phyloP scores from a whole-genome alignment of 73 alveolate species.

The Paraurostyla sp. region DNA sequence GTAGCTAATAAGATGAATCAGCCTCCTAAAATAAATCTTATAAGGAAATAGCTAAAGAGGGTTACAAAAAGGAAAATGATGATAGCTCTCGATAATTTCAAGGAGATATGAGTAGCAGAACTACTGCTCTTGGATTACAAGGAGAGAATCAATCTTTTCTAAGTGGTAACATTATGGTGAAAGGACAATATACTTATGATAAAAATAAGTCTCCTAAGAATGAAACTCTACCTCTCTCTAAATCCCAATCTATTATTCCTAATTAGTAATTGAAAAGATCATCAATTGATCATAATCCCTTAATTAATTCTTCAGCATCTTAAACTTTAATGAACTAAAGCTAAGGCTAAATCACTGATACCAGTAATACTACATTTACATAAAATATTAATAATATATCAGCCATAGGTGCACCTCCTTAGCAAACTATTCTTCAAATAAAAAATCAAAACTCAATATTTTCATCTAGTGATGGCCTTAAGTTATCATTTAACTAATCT shows the following conservation, averaged over 20 bases:
- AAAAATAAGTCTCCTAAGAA: background rate
- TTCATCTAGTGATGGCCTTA: conserved; percentile 20
- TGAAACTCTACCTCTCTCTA: too few relatives aligned
- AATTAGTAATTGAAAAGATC: background rate
- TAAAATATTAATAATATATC: conserved; percentile 12
- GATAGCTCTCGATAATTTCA: too few relatives aligned
- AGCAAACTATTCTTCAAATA: background rate
- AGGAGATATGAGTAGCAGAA: conserved; percentile 34
- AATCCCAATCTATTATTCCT: background rate
- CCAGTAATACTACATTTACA: background rate
- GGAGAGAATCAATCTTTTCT: background rate
- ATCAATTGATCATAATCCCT: background rate
- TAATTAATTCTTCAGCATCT: background rate
- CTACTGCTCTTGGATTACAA: background rate
- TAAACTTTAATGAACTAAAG: background rate
- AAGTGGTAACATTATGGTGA: conserved; percentile 13
- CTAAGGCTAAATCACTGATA: background rate
- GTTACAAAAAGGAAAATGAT: too few relatives aligned
- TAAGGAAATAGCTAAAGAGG: background rate
- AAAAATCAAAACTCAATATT: background rate
- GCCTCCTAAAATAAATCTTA: too few relatives aligned
- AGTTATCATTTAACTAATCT: conserved; percentile 8
- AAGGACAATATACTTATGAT: background rate
- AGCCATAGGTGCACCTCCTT: conserved; percentile 21
- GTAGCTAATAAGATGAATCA: too few relatives aligned